phyloP scores from a whole-genome alignment of 345 rosid species.

The Populus pruinosa region DNA sequence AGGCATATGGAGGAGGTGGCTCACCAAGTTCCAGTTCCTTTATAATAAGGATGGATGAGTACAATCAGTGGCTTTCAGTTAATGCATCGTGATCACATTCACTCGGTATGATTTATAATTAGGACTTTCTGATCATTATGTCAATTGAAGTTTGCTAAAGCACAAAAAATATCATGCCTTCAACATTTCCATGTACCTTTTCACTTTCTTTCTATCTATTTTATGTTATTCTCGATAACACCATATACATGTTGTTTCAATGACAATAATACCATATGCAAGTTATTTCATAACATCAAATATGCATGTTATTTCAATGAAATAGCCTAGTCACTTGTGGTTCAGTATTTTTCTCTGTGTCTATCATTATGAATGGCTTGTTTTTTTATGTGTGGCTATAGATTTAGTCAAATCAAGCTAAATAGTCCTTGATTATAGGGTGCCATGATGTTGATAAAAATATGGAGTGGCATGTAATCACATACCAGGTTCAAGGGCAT shows the following conservation, averaged over 20 bases:
- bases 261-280: neutral
- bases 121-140: neutral
- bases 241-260: neutral
- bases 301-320: too few relatives aligned
- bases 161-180: neutral
- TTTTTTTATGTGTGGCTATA: neutral
- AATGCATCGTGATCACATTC: neutral
- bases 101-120: neutral
- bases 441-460: neutral
- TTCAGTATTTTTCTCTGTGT: neutral
- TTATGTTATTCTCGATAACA: neutral
- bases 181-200: neutral
- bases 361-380: too few relatives aligned
- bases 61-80: conserved; percentile 58
- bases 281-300: neutral
- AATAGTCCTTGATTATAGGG: neutral
- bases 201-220: neutral
- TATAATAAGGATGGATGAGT: conserved; percentile 85
- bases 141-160: neutral
- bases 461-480: neutral
- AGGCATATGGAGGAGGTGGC: conserved; percentile 97
- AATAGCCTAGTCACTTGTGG: neutral
- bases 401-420: neutral
- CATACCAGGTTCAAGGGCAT: neutral
- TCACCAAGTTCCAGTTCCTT: conserved; percentile 67